These are phyloP conservation scores for Globisporangium paroecandrum DNA, from an alignment of 352 stramenopile species.

Conservation along the genomic window DNA sequence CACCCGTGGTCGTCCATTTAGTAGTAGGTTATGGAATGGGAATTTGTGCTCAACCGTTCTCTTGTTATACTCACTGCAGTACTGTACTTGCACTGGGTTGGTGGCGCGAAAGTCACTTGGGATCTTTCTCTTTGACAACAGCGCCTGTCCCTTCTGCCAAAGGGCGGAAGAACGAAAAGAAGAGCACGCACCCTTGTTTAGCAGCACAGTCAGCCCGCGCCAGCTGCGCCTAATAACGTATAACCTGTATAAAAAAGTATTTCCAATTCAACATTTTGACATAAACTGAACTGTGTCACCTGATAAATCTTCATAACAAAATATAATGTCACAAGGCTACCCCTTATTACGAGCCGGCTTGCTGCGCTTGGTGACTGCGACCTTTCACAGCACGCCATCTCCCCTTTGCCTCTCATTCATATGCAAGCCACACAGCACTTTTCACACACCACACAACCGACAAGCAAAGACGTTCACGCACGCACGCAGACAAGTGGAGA, in stretches of 20 bases:
- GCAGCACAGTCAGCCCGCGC: background rate
- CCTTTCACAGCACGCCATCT: background rate
- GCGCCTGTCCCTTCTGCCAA: background rate
- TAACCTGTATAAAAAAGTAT: background rate
- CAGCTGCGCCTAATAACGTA: background rate
- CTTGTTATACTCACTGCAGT: no score
- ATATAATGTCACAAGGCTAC: background rate
- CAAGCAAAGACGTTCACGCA: background rate
- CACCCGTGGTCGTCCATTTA: no score
- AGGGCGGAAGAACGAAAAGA: background rate
- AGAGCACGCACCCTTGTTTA: background rate
- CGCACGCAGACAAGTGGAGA: background rate
- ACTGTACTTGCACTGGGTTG: no score
- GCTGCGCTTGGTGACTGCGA: background rate
- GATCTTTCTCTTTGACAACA: background rate
- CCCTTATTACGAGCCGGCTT: background rate
- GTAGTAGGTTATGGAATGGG: no score
- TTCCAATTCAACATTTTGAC: background rate
- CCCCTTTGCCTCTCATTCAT: slow-evolving; percentile 4
- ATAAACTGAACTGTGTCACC: background rate
- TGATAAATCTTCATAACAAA: background rate
- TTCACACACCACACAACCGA: background rate
- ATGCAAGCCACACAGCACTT: slow-evolving; percentile 2
- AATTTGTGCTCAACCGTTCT: no score
- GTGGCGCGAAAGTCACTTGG: no score